Evolutionary conservation across 78 protist genomes (phyloP).

Genomic region (Planoprotostelium fungivorum): DNA sequence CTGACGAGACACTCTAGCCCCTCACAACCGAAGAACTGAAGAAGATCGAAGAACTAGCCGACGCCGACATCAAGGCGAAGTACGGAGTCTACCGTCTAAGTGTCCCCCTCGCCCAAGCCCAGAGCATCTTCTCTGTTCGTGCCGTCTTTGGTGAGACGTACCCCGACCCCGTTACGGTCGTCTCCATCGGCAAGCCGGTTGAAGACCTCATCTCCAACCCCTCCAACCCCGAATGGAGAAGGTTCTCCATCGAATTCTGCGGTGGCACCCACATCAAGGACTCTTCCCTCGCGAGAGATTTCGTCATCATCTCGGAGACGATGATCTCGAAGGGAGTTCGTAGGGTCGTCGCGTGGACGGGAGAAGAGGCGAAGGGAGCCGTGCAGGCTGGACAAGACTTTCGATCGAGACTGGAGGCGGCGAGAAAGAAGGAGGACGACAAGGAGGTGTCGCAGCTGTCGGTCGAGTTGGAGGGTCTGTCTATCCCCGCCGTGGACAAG

Average conservation of each 20-base stretch:
- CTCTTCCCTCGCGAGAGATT: constrained; percentile 62
- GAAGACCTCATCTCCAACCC: constrained; percentile 70
- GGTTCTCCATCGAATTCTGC: constrained; percentile 84
- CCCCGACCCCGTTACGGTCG: constrained; percentile 94
- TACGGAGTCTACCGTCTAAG: constrained; percentile 50
- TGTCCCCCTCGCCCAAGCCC: constrained; percentile 74
- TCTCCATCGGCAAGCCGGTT: constrained; percentile 78
- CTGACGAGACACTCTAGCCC: background rate
- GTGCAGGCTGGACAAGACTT: background rate
- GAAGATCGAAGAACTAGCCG: constrained; percentile 52
- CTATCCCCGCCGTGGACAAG: background rate
- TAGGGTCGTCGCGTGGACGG: constrained; percentile 82
- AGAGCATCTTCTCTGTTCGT: constrained; percentile 77
- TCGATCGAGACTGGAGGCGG: background rate
- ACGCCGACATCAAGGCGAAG: constrained; percentile 29
- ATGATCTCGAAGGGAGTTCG: constrained; percentile 85
- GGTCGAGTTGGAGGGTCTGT: background rate
- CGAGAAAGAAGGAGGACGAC: background rate
- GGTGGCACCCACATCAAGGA: constrained; percentile 89
- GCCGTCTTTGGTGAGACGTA: constrained; percentile 91
- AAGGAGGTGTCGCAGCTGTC: background rate
- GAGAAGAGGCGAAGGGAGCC: constrained; percentile 58
- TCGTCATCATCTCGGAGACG: constrained; percentile 80
- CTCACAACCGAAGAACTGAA: constrained; percentile 45
- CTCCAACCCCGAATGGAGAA: constrained; percentile 47